Evolutionary conservation across 768 basidiomycete genomes (phyloP).

Genomic region (Russula compacta): DNA sequence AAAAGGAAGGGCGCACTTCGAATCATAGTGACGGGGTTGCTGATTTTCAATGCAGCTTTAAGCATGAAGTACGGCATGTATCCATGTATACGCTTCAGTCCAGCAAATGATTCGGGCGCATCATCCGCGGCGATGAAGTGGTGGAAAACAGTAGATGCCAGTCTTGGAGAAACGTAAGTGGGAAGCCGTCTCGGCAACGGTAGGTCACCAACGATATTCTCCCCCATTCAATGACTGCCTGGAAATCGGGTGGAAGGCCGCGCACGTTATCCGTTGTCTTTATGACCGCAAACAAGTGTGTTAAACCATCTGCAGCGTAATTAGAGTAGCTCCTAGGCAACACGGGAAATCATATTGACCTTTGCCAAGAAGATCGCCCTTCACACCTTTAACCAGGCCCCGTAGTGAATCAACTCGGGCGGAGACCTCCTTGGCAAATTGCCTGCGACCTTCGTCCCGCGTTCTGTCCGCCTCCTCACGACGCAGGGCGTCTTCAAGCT

Average conservation of each 20-base stretch:
- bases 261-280: slow-evolving; percentile 69
- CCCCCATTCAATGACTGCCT: slow-evolving; percentile 92
- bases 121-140: slow-evolving; percentile 89
- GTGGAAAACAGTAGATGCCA: slow-evolving; percentile 95
- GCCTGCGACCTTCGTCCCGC: slow-evolving; percentile 78
- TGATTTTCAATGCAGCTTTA: slow-evolving; percentile 83
- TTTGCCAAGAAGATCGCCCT: slow-evolving; percentile 88
- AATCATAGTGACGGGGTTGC: slow-evolving; percentile 95
- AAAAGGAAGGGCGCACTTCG: slow-evolving; percentile 44
- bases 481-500: slow-evolving; percentile 65
- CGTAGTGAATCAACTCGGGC: slow-evolving; percentile 78
- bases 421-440: slow-evolving; percentile 82
- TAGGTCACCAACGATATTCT: slow-evolving; percentile 74
- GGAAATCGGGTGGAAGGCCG: slow-evolving; percentile 74
- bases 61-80: slow-evolving; percentile 98
- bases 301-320: slow-evolving; percentile 67
- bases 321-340: neutral
- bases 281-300: slow-evolving; percentile 80
- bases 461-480: slow-evolving; percentile 85
- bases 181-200: neutral
- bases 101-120: slow-evolving; percentile 80
- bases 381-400: slow-evolving; percentile 76
- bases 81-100: slow-evolving; percentile 87
- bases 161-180: slow-evolving; percentile 34
- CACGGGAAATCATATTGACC: slow-evolving; percentile 32